phyloP scores from a whole-genome alignment of 1,284 basidiomycete genomes.

The Fomes fomentarius region DNA sequence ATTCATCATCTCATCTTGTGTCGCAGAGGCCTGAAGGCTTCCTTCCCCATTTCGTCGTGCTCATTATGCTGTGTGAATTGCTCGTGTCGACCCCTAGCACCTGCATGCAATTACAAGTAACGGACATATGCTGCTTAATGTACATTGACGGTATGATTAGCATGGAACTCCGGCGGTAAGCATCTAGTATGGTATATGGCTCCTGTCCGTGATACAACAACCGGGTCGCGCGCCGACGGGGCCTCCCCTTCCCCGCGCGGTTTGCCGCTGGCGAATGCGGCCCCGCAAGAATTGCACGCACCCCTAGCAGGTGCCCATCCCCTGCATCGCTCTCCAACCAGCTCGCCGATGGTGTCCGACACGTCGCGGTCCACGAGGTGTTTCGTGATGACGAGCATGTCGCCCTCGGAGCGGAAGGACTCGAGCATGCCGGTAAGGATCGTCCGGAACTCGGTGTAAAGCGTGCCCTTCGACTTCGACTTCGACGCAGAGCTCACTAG shows the following conservation, averaged over 20 bases:
- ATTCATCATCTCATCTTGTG: too few relatives aligned
- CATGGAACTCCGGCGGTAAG: constrained; percentile 34
- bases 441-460: constrained; percentile 90
- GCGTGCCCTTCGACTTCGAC: constrained; percentile 54
- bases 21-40: too few relatives aligned
- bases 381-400: constrained; percentile 89
- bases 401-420: constrained; percentile 89
- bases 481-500: constrained; percentile 79
- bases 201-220: constrained; percentile 65
- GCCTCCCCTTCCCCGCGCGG: constrained; percentile 19
- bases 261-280: constrained; percentile 24
- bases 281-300: constrained; percentile 28
- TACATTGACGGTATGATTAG: constrained; percentile 34
- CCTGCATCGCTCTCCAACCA: constrained; percentile 31
- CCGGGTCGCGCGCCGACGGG: constrained; percentile 30
- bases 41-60: not conserved
- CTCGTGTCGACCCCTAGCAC: constrained; percentile 3
- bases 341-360: constrained; percentile 70
- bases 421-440: constrained; percentile 95
- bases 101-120: constrained; percentile 14
- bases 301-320: constrained; percentile 34
- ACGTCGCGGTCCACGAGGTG: constrained; percentile 84
- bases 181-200: constrained; percentile 61
- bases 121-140: constrained; percentile 28
- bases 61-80: too few relatives aligned